A percentile compares a stretch with the other conserved stretches of the same genome.
Evolutionary conservation across 2,329 filamentous ascomycete species (phyloP).

Genomic region (Microsporum canis): DNA sequence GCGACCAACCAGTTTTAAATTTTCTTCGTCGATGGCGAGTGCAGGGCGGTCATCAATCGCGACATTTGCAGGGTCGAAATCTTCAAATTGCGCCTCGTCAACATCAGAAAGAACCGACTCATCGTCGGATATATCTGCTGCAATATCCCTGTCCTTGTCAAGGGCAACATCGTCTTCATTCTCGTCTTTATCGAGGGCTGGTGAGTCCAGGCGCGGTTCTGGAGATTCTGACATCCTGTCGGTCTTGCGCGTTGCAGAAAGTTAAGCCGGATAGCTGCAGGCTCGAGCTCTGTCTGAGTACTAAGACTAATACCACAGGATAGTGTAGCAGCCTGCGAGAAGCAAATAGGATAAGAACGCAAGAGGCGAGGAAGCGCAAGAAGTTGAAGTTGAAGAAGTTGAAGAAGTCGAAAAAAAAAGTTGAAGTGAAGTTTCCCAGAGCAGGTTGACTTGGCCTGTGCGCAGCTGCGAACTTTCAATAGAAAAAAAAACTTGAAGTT

Average conservation of each 20-base stretch:
- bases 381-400: background rate
- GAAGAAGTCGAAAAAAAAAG: background rate
- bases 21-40: constrained; percentile 50
- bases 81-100: constrained; percentile 53
- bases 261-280: too few relatives aligned
- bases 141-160: constrained; percentile 16
- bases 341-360: background rate
- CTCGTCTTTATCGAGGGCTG: constrained; percentile 12
- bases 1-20: constrained; percentile 49
- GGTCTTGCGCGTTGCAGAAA: background rate
- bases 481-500: background rate
- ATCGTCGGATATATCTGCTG: constrained; percentile 42
- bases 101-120: constrained; percentile 54
- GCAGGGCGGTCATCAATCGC: constrained; percentile 50
- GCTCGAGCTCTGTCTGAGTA: too few relatives aligned
- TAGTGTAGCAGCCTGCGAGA: background rate
- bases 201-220: constrained; percentile 17
- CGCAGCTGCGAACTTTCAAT: background rate
- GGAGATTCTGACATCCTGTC: constrained; percentile 31
- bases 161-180: constrained; percentile 9
- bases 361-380: background rate
- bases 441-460: background rate
- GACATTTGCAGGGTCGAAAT: constrained; percentile 51
- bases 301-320: background rate
- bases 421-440: background rate